phyloP scores from a whole-genome alignment of 1,139 yeast species.

The Hanseniaspora gamundiae region DNA sequence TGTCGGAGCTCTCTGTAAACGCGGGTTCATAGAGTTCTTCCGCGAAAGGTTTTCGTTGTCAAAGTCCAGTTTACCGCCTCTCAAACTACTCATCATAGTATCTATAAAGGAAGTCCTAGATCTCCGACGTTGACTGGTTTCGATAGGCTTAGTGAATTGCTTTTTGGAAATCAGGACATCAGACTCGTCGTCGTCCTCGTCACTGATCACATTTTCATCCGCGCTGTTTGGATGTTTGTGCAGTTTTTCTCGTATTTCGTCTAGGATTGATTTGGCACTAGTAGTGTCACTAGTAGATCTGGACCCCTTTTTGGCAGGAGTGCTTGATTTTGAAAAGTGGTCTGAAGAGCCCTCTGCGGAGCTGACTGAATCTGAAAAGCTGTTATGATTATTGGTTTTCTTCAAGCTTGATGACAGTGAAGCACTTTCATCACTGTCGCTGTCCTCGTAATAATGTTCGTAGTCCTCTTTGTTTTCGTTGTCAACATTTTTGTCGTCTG shows the following conservation, averaged over 20 bases:
- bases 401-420: background rate
- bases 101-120: constrained; percentile 21
- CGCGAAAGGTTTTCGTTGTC: constrained; percentile 5
- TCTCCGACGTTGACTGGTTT: constrained; percentile 9
- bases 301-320: background rate
- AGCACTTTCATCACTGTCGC: background rate
- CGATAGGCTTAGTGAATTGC: background rate
- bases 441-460: background rate
- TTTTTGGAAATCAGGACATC: constrained; percentile 2
- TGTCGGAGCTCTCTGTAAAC: constrained; percentile 1
- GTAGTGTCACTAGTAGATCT: background rate
- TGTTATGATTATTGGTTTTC: background rate
- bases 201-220: constrained; percentile 10
- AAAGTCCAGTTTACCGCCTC: constrained; percentile 9
- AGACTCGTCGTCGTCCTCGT: constrained; percentile 12
- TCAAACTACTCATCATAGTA: constrained; percentile 15
- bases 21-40: constrained; percentile 4
- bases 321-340: background rate
- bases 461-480: background rate
- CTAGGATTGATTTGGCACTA: background rate
- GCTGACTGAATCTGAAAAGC: background rate
- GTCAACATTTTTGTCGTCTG: background rate
- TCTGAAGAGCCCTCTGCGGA: background rate
- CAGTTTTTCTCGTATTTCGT: background rate
- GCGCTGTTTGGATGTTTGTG: constrained; percentile 1